These are phyloP conservation scores for Leccinum barrowsii DNA, from an alignment of 768 basidiomycete genomes.

Conservation along the genomic window DNA sequence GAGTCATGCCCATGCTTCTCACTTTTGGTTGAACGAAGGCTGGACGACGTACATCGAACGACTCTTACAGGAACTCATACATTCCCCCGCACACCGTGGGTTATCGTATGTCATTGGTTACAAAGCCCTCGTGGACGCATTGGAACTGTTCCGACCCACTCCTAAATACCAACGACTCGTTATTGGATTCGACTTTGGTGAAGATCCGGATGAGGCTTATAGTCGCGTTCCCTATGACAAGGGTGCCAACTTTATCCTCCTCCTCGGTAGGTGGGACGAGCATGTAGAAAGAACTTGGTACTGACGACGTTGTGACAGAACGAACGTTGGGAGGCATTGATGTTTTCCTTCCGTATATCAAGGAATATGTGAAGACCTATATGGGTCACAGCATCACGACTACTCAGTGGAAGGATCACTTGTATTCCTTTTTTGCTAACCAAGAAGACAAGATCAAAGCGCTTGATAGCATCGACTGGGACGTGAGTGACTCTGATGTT, in stretches of 20 bases:
- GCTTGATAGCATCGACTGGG: conserved; percentile 54
- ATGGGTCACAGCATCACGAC: conserved; percentile 56
- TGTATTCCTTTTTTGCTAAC: conserved; percentile 49
- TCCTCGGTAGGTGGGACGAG: conserved; percentile 52
- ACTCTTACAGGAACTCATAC: conserved; percentile 63
- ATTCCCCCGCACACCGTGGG: conserved; percentile 72
- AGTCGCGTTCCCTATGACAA: conserved; percentile 81
- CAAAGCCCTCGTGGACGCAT: conserved; percentile 66
- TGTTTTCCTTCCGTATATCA: conserved; percentile 54
- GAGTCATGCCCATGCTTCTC: conserved; percentile 67
- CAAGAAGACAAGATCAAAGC: conserved; percentile 43
- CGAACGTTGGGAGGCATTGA: conserved; percentile 53
- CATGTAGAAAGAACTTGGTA: no score
- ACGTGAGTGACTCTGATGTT: conserved; percentile 35
- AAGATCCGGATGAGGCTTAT: conserved; percentile 80
- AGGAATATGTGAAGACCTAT: conserved; percentile 53
- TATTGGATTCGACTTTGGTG: conserved; percentile 66
- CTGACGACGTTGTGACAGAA: conserved; percentile 31
- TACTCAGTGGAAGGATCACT: conserved; percentile 53
- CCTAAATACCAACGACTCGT: conserved; percentile 78
- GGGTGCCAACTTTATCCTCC: conserved; percentile 83
- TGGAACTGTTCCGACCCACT: conserved; percentile 53
- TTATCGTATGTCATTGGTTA: conserved; percentile 78
- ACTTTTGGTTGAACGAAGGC: conserved; percentile 91
- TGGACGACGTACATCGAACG: conserved; percentile 96